These are phyloP conservation scores for Choanephora cucurbitarum DNA, from an alignment of 371 early-diverging fungal species.

Conservation along the genomic window DNA sequence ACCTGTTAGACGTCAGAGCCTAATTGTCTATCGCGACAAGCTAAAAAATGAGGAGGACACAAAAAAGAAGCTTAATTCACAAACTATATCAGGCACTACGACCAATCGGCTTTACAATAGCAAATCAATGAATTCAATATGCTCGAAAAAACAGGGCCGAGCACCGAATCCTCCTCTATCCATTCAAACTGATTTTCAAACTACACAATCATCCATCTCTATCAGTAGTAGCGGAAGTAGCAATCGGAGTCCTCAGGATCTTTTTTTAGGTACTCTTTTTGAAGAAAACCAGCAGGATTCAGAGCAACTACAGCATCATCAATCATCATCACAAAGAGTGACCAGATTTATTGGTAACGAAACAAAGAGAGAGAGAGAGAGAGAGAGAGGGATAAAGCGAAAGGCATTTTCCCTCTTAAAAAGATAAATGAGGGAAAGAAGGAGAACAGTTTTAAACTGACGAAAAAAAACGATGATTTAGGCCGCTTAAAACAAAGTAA, in stretches of 20 bases:
- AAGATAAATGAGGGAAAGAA: neutral
- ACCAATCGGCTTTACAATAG: slow-evolving; percentile 5
- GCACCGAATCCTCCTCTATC: neutral
- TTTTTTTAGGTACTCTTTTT: slow-evolving; percentile 11
- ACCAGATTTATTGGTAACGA: slow-evolving; percentile 8
- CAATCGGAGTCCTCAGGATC: neutral
- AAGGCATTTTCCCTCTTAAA: neutral
- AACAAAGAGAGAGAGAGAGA: neutral
- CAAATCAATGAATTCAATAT: slow-evolving; percentile 5
- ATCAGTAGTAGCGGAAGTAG: neutral
- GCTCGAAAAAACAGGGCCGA: neutral
- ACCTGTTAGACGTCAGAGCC: slow-evolving; percentile 48
- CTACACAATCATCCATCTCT: neutral
- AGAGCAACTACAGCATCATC: neutral
- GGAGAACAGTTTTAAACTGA: neutral
- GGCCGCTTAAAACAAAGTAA: slow-evolving; percentile 18
- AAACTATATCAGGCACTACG: neutral
- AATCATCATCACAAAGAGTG: neutral
- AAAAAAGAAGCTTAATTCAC: neutral
- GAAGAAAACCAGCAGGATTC: slow-evolving; percentile 1
- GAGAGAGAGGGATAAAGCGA: neutral
- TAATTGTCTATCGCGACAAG: slow-evolving; percentile 18
- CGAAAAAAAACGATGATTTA: slow-evolving; percentile 1
- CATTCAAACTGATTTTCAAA: slow-evolving; percentile 3
- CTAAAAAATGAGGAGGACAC: neutral